phyloP scores from a whole-genome alignment of 345 rosid species.

The Salix purpurea region DNA sequence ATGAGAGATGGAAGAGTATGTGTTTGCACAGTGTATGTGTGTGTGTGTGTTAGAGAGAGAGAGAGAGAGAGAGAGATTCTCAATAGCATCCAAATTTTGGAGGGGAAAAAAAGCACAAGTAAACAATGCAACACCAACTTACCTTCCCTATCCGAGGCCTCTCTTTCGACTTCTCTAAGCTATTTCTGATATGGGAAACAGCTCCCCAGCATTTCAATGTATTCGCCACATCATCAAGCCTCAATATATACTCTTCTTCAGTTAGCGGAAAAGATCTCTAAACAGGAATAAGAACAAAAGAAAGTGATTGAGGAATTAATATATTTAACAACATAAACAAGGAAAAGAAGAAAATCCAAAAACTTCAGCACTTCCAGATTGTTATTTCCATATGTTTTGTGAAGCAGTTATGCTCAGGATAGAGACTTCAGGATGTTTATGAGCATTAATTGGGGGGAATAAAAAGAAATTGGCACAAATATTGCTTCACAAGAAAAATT shows the following conservation, averaged over 20 bases:
- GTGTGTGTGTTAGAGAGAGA: no score
- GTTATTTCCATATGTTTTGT: not conserved
- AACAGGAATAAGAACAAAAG: conserved; percentile 7
- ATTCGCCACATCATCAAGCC: conserved; percentile 94
- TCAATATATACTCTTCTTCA: conserved; percentile 83
- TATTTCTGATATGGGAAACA: conserved; percentile 80
- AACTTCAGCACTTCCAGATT: not conserved
- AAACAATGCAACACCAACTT: conserved; percentile 4
- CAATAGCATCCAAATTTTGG: not conserved
- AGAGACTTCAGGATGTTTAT: no score
- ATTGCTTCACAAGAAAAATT: no score
- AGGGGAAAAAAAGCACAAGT: not conserved
- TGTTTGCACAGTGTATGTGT: no score
- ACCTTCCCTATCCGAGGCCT: conserved; percentile 93
- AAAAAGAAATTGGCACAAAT: no score
- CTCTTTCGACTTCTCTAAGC: conserved; percentile 80
- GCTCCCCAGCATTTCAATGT: conserved; percentile 96
- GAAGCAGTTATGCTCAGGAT: not conserved
- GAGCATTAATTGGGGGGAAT: no score
- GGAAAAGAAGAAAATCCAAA: not conserved
- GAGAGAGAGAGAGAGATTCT: not conserved
- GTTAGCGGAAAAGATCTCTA: conserved; percentile 93
- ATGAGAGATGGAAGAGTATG: no score
- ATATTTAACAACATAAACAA: not conserved
- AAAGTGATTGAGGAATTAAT: not conserved